These are phyloP conservation scores for Huiozyma naganishii DNA, from an alignment of 805 yeast genomes.

Conservation along the genomic window DNA sequence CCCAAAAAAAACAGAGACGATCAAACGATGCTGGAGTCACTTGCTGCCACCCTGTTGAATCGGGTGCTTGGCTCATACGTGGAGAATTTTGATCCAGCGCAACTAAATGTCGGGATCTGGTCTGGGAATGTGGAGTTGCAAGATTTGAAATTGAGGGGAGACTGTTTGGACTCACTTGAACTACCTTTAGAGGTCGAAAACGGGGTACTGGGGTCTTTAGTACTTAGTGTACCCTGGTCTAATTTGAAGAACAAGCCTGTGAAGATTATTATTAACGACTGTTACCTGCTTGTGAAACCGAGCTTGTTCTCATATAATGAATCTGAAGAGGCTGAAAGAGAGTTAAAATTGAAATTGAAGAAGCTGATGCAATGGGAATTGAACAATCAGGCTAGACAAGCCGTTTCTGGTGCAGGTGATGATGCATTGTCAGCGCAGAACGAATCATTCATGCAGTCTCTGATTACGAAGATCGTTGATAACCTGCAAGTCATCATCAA, in stretches of 20 bases:
- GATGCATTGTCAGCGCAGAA: slow-evolving; percentile 35
- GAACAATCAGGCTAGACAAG: slow-evolving; percentile 34
- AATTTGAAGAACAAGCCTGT: slow-evolving; percentile 89
- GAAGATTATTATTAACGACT: slow-evolving; percentile 75
- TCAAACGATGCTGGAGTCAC: slow-evolving; percentile 27
- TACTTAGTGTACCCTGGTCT: slow-evolving; percentile 94
- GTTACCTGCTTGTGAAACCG: slow-evolving; percentile 73
- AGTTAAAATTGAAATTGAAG: slow-evolving; percentile 55
- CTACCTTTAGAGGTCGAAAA: slow-evolving; percentile 79
- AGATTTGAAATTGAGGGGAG: slow-evolving; percentile 71
- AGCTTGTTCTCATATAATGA: slow-evolving; percentile 41
- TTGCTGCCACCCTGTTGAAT: slow-evolving; percentile 28
- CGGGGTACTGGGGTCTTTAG: slow-evolving; percentile 83
- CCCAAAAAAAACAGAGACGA: background rate
- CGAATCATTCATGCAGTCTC: slow-evolving; percentile 77
- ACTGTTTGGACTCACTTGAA: slow-evolving; percentile 76
- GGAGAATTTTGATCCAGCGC: slow-evolving; percentile 92
- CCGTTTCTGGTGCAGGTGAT: slow-evolving; percentile 28
- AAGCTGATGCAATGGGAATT: slow-evolving; percentile 56
- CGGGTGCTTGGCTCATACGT: slow-evolving; percentile 44
- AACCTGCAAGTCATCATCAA: slow-evolving; percentile 84
- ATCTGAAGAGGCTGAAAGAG: slow-evolving; percentile 48
- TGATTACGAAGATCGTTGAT: slow-evolving; percentile 83
- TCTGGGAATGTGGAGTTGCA: slow-evolving; percentile 87
- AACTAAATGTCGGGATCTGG: slow-evolving; percentile 93